These are phyloP conservation scores for Fusarium pseudoanthophilum DNA, from an alignment of 2,329 filamentous ascomycete species.

Conservation along the genomic window DNA sequence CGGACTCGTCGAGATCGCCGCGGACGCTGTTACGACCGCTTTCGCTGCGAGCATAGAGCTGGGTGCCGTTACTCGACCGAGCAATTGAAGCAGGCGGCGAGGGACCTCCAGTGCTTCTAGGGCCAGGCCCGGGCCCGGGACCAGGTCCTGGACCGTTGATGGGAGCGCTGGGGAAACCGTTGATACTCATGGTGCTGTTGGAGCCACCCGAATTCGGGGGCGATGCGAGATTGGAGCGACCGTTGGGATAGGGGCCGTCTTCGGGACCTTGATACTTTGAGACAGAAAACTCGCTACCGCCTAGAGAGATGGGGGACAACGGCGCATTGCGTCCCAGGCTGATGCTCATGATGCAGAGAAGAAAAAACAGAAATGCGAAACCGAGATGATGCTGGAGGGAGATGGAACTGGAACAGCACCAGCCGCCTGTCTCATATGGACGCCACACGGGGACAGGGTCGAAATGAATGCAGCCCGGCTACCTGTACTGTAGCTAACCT, in stretches of 20 bases:
- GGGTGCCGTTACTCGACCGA: conserved; percentile 83
- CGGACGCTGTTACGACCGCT: conserved; percentile 68
- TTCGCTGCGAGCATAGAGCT: conserved; percentile 72
- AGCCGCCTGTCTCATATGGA: conserved; percentile 45
- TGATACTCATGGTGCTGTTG: conserved; percentile 67
- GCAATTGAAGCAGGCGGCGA: conserved; percentile 92
- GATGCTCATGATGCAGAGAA: conserved; percentile 66
- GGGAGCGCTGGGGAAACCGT: conserved; percentile 62
- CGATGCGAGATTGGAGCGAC: conserved; percentile 71
- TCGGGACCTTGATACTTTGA: conserved; percentile 71
- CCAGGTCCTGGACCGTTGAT: conserved; percentile 51
- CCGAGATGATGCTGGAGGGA: conserved; percentile 43
- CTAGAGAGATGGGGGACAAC: conserved; percentile 84
- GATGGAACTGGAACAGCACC: conserved; percentile 36
- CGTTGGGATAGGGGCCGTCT: conserved; percentile 64
- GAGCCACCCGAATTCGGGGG: conserved; percentile 75
- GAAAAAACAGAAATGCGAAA: conserved; percentile 32
- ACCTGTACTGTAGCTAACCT: not conserved
- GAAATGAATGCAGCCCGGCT: conserved; percentile 33
- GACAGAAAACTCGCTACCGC: conserved; percentile 85
- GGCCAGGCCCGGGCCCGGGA: conserved; percentile 60
- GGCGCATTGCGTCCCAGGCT: conserved; percentile 74
- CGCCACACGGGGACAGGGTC: conserved; percentile 43
- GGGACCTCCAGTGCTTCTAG: conserved; percentile 69
- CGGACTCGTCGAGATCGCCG: conserved; percentile 69